phyloP scores from a whole-genome alignment of 371 early-diverging fungal genomes.

The Mortierella sp. region DNA sequence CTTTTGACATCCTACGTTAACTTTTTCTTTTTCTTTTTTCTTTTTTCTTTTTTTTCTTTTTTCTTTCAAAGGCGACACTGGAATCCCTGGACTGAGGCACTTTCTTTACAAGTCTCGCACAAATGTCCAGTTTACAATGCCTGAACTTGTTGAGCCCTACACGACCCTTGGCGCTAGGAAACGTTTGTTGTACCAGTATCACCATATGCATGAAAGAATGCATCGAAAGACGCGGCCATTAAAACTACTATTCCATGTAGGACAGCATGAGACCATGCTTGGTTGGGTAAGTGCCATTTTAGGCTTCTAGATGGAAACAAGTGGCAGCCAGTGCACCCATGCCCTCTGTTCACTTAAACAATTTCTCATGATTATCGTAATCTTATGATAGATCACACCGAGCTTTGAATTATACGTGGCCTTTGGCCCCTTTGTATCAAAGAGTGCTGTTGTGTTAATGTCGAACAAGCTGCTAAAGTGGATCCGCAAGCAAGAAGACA shows the following conservation, averaged over 20 bases:
- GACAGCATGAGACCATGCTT: slow-evolving; percentile 73
- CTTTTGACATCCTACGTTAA: no score
- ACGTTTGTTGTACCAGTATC: slow-evolving; percentile 73
- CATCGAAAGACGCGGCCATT: slow-evolving; percentile 68
- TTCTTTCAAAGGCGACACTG: slow-evolving; percentile 66
- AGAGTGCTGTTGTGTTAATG: slow-evolving; percentile 72
- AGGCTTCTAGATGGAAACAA: neutral
- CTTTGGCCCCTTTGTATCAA: slow-evolving; percentile 77
- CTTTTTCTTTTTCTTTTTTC: neutral
- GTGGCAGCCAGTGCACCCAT: neutral
- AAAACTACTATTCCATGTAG: slow-evolving; percentile 71
- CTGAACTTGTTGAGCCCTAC: slow-evolving; percentile 68
- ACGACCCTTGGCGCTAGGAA: slow-evolving; percentile 56
- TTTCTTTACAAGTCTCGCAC: slow-evolving; percentile 80
- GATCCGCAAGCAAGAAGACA: slow-evolving; percentile 81
- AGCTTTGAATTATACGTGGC: slow-evolving; percentile 81
- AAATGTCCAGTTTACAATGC: slow-evolving; percentile 78
- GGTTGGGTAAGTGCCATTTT: slow-evolving; percentile 70
- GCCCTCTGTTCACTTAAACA: no score
- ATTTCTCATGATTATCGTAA: neutral
- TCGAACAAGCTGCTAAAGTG: slow-evolving; percentile 76
- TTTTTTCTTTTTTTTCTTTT: neutral
- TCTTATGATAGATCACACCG: slow-evolving; percentile 66
- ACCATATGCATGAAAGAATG: slow-evolving; percentile 75
- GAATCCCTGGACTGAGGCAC: slow-evolving; percentile 79